Conservation (phyloP, 2,329 filamentous ascomycete genomes). For the Aureobasidium sp. region DNA sequence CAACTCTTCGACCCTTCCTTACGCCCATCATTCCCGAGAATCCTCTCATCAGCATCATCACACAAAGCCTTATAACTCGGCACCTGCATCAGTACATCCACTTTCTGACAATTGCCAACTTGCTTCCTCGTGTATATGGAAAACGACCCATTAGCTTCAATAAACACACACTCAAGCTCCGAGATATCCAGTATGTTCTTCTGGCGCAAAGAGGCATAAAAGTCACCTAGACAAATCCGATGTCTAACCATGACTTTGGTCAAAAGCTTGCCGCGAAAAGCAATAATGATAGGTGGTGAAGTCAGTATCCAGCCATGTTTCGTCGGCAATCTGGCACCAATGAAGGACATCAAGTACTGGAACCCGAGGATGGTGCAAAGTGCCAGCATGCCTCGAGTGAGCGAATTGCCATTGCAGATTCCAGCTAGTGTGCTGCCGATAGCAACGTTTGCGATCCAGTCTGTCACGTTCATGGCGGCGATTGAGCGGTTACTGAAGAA, state of each 20-base stretch:
- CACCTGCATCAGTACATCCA: neutral
- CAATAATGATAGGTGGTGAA: neutral
- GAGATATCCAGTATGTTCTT: neutral
- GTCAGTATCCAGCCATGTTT: neutral
- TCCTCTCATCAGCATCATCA: neutral
- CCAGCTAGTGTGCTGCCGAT: neutral
- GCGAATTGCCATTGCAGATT: neutral
- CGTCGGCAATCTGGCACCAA: neutral
- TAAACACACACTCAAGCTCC: neutral
- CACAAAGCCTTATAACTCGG: neutral
- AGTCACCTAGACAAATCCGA: neutral
- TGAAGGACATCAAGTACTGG: neutral
- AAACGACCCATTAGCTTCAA: neutral
- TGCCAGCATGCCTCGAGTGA: neutral
- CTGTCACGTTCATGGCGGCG: slow-evolving; percentile 1
- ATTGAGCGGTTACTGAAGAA: slow-evolving; percentile 1
- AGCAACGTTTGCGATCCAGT: neutral
- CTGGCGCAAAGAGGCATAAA: neutral
- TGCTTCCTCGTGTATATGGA: neutral
- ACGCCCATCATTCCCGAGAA: neutral
- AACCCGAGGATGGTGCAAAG: neutral
- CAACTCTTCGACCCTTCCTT: neutral
- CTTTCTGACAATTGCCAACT: neutral
- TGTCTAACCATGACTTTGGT: neutral
- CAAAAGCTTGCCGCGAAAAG: neutral